A percentile compares a stretch with the other conserved stretches of the same genome.
phyloP scores from a whole-genome alignment of 768 basidiomycete genomes.

The Panus rudis region DNA sequence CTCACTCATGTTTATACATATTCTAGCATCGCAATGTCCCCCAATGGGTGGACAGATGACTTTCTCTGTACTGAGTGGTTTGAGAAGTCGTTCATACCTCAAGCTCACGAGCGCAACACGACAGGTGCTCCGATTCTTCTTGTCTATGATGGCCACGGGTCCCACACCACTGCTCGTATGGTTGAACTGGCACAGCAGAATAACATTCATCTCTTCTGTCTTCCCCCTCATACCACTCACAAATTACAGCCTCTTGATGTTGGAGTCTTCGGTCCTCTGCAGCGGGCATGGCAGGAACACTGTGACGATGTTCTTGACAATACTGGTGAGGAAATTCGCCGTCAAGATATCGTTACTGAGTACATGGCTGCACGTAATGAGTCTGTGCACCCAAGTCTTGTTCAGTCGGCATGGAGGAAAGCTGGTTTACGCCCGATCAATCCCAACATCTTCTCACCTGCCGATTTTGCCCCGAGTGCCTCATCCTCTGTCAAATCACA shows the following conservation, averaged over 20 bases:
- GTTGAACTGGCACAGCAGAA: slow-evolving; percentile 21
- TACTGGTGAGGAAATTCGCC: not conserved
- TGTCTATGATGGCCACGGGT: slow-evolving; percentile 38
- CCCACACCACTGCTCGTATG: slow-evolving; percentile 26
- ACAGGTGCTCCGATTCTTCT: slow-evolving; percentile 30
- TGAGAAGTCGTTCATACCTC: slow-evolving; percentile 30
- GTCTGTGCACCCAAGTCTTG: not conserved
- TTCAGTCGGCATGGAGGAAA: not conserved
- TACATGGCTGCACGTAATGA: slow-evolving; percentile 5
- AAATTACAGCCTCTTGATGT: slow-evolving; percentile 37
- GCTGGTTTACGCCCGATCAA: slow-evolving; percentile 1
- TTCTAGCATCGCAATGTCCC: slow-evolving; percentile 26
- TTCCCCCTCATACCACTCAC: slow-evolving; percentile 38
- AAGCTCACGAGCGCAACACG: slow-evolving; percentile 21
- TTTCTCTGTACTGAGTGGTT: slow-evolving; percentile 33
- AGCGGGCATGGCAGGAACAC: slow-evolving; percentile 19
- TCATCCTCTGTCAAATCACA: not conserved
- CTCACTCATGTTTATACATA: not conserved
- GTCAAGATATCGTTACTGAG: slow-evolving; percentile 6
- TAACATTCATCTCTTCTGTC: slow-evolving; percentile 25
- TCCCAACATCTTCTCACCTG: not conserved
- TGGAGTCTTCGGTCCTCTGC: slow-evolving; percentile 29
- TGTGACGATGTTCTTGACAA: not conserved
- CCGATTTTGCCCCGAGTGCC: not conserved
- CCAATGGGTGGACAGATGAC: slow-evolving; percentile 38